Base-by-base conservation (phyloP, 352 stramenopile species). In the Pythium folliculosum region DNA sequence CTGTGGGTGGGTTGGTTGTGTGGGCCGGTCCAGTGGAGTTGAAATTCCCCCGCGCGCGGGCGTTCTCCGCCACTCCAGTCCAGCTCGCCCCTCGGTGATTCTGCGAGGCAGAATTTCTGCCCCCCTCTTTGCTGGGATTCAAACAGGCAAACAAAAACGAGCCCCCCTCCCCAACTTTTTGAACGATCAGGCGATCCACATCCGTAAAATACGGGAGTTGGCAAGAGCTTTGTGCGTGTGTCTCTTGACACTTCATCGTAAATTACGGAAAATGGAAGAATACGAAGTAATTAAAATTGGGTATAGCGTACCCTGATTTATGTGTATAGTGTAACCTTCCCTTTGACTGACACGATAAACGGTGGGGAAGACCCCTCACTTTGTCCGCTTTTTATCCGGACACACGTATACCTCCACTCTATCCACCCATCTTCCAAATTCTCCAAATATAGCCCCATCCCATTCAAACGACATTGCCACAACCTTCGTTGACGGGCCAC, bases 71-170 rank as follows among this genome's bases (percentile, higher is more conserved):
- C 56, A 65, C 63, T 63, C 51, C 61, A 67, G 40, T 60, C 40
- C 53, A 38, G 40, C 40, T 49, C 30, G 23, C 45, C 62, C 21
- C 56, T 44, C 27, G 35, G 38, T 44, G 38, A 44, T 60, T 45
- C 19, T 37, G 8, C 9, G n/a, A n/a, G n/a, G n/a, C n/a, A n/a
- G n/a, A n/a, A n/a, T n/a, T n/a, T n/a, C n/a, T n/a, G n/a, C 21
- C 35, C 17, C 21, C 44, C 9, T 19, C 44, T 49, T 49, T 25
- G 44, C 17, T 49, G 44, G 19, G 63, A 70, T 70, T 70, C 63
- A 70, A 70, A 70, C 63, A 65, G 63, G 63, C 55, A 70, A 70
- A 65, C 56, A 70, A 70, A 69, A 70, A 69, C 52, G 55, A 70
- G 54, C 55, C 55, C 25, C 30, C 40, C 22, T 25, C 57, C 48